phyloP scores from a whole-genome alignment of 352 stramenopile genomes.

The Phytophthora cryptogea region DNA sequence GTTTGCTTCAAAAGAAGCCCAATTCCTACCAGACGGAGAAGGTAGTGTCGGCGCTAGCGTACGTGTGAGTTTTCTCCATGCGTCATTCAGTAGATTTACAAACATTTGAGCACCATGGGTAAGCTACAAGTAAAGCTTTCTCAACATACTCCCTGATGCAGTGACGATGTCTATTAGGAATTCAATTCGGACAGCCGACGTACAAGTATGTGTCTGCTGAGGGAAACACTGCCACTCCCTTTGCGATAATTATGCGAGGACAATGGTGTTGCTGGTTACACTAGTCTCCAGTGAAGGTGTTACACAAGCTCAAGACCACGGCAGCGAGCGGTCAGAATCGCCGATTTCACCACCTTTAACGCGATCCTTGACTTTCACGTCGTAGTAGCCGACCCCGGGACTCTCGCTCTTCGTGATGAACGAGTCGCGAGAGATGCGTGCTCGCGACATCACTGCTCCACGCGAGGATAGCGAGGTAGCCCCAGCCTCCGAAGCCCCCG shows the following conservation, averaged over 20 bases:
- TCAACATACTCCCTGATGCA: constrained; percentile 9
- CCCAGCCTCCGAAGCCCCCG: constrained; percentile 35
- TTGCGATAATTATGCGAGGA: constrained; percentile 23
- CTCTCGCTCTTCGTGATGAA: constrained; percentile 77
- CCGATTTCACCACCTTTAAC: constrained; percentile 80
- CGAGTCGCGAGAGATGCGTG: constrained; percentile 62
- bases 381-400: constrained; percentile 78
- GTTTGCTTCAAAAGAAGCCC: constrained; percentile 23
- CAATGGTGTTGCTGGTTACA: constrained; percentile 12
- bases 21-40: constrained; percentile 4
- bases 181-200: constrained; percentile 19
- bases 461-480: constrained; percentile 70
- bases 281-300: constrained; percentile 14
- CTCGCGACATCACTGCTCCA: constrained; percentile 70
- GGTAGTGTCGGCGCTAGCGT: constrained; percentile 29
- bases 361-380: constrained; percentile 66
- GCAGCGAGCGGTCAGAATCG: constrained; percentile 69
- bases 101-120: constrained; percentile 3
- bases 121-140: not conserved
- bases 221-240: constrained; percentile 12
- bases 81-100: constrained; percentile 32
- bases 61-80: constrained; percentile 33
- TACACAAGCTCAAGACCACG: constrained; percentile 48
- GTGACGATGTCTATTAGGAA: constrained; percentile 17
- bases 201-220: constrained; percentile 8